Base-by-base conservation (phyloP, 352 stramenopile species). In the Globisporangium sylvaticum region DNA sequence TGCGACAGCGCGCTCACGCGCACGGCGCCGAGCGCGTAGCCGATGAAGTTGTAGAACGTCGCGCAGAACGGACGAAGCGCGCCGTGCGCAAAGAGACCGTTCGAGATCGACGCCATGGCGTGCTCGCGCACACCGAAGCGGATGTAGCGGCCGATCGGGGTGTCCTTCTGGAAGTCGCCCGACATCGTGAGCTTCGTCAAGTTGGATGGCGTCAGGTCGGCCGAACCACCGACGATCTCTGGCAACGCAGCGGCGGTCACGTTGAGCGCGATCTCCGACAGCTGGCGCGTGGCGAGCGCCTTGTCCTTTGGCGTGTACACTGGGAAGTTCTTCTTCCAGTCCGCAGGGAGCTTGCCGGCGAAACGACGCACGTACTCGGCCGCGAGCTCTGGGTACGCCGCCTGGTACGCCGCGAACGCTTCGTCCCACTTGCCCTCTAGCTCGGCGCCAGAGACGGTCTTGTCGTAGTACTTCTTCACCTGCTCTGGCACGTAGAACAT, bases 41-140 rank as follows among this genome's bases (percentile, higher is more conserved):
- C 97, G 70, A 98, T 97, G 84, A 99, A 99, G 84, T 98, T 99
- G 76, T 99, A 96, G 83, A 99, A 99, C 44, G 98, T 99, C 54
- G 97, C 97, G 81, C 96, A 98, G 84, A 99, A 99, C 52, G 98
- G 97, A 83, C 92, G 92, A 55, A 98, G 81, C 55, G 92, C 96
- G 63, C 97, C 97, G 80, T 99, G 98, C 10, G 97, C 96, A 79
- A 98, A 98, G 61, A 99, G 86, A 73, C 98, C 98, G 79, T 99
- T 99, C 67, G 81, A 97, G 68, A 99, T 98, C 22, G 97, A 95
- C 44, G 93, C 92, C 98, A 99, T 99, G 56, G 79, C 97, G 79
- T 99, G 98, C 81, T 99, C 98, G 66, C 97, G 89, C 59, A 99
- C 96, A 78, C 98, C 98, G 76, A 98, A 99, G 66, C 97, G 96